phyloP scores from a whole-genome alignment of 371 early-diverging fungal species.

The Dichotomocladium elegans region DNA sequence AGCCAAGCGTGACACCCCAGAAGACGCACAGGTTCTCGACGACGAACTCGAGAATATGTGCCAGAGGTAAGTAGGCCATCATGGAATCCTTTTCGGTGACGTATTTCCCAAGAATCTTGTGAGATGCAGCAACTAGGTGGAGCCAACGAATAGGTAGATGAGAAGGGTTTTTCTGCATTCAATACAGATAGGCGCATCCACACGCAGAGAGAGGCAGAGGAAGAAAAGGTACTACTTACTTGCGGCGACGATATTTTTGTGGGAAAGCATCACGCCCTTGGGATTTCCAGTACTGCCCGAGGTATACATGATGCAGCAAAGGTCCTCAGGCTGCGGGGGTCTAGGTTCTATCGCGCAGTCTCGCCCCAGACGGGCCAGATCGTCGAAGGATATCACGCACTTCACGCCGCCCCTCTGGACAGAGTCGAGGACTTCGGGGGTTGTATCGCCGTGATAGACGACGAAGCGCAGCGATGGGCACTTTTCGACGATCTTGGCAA shows the following conservation, averaged over 20 bases:
- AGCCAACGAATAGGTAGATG: not conserved
- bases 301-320: slow-evolving; percentile 95
- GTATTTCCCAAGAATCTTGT: slow-evolving; percentile 44
- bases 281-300: slow-evolving; percentile 92
- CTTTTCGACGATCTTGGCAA: slow-evolving; percentile 56
- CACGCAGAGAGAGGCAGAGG: not conserved
- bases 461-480: slow-evolving; percentile 68
- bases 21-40: slow-evolving; percentile 75
- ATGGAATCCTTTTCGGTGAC: slow-evolving; percentile 56
- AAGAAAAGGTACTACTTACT: slow-evolving; percentile 29
- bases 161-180: not conserved
- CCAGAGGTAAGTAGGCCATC: slow-evolving; percentile 92
- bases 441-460: slow-evolving; percentile 74
- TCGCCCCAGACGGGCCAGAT: slow-evolving; percentile 60
- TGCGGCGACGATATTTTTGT: slow-evolving; percentile 79
- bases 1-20: slow-evolving; percentile 84
- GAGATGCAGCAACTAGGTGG: slow-evolving; percentile 56
- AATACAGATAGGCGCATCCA: too few species aligned
- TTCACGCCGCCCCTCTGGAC: slow-evolving; percentile 19
- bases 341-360: slow-evolving; percentile 57
- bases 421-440: slow-evolving; percentile 39
- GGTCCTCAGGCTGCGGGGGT: slow-evolving; percentile 70
- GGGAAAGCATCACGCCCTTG: slow-evolving; percentile 88
- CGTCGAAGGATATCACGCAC: slow-evolving; percentile 37
- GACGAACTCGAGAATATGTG: slow-evolving; percentile 89